Evolutionary conservation across 345 rosid genomes (phyloP).

Genomic region (Clausena lansium): DNA sequence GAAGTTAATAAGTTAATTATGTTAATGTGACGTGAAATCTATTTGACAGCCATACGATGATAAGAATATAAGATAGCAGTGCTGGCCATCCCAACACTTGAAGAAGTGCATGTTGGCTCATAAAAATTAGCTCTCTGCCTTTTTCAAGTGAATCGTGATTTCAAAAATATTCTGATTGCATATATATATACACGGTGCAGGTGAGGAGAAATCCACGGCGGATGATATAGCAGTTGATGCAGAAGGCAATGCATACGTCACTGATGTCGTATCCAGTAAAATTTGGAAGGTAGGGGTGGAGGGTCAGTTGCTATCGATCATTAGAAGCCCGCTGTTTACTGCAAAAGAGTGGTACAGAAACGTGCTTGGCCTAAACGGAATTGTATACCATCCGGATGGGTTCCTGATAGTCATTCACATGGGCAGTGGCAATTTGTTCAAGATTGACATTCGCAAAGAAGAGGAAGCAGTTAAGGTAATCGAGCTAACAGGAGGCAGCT

Average conservation of each 20-base stretch:
- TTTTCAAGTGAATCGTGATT: too few species aligned
- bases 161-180: too few species aligned
- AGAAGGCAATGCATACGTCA: constrained; percentile 74
- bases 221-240: constrained; percentile 79
- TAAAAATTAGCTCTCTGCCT: too few species aligned
- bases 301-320: constrained; percentile 55
- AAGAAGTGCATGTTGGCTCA: too few species aligned
- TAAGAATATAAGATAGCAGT: too few species aligned
- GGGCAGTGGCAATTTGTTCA: constrained; percentile 54
- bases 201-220: constrained; percentile 65
- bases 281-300: constrained; percentile 69
- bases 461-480: constrained; percentile 43
- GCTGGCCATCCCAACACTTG: too few species aligned
- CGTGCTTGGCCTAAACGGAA: constrained; percentile 71
- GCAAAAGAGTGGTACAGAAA: constrained; percentile 67
- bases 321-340: constrained; percentile 57
- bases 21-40: too few species aligned
- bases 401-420: constrained; percentile 78
- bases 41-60: too few species aligned
- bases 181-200: constrained; percentile 18
- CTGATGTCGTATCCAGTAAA: constrained; percentile 60
- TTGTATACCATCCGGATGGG: constrained; percentile 80
- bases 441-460: constrained; percentile 50
- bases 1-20: too few species aligned
- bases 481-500: constrained; percentile 44